Conservation (phyloP, 1,284 basidiomycete genomes). For the Butyriboletus appendiculatus region DNA sequence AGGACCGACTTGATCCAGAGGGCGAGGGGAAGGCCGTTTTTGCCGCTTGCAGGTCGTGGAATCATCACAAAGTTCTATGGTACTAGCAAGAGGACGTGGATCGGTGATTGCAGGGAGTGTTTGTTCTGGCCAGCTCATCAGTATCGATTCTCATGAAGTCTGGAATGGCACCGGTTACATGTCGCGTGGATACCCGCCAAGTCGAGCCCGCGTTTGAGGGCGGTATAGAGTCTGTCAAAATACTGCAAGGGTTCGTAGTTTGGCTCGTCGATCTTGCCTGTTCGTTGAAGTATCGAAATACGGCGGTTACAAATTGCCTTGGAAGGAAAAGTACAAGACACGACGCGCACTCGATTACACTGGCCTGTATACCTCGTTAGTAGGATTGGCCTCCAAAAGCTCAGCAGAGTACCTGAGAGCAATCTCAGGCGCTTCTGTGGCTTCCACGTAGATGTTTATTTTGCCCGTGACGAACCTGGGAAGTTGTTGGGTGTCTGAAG, state of each 20-base stretch:
- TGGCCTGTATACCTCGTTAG: constrained; percentile 66
- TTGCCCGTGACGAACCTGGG: too few species aligned
- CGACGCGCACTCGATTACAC: background rate
- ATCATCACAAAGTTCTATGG: too few species aligned
- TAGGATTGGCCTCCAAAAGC: constrained; percentile 66
- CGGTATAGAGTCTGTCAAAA: constrained; percentile 61
- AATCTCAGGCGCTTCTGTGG: constrained; percentile 56
- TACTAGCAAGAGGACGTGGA: too few species aligned
- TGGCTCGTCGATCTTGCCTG: constrained; percentile 61
- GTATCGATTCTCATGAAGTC: background rate
- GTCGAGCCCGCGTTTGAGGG: constrained; percentile 92
- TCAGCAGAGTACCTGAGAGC: constrained; percentile 71
- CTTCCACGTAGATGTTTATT: constrained; percentile 40
- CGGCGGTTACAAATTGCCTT: constrained; percentile 84
- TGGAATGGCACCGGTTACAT: constrained; percentile 65
- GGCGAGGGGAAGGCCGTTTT: too few species aligned
- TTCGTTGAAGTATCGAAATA: constrained; percentile 67
- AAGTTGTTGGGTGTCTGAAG: too few species aligned
- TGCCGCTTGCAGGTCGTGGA: too few species aligned
- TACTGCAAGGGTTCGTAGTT: constrained; percentile 70
- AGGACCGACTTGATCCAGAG: too few species aligned
- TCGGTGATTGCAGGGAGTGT: too few species aligned
- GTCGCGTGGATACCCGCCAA: constrained; percentile 85
- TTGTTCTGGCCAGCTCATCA: constrained; percentile 41
- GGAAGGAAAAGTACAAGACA: constrained; percentile 30